These are phyloP conservation scores for Parasarocladium wereldwijsianum DNA, from an alignment of 2,329 filamentous ascomycete genomes.

Conservation along the genomic window DNA sequence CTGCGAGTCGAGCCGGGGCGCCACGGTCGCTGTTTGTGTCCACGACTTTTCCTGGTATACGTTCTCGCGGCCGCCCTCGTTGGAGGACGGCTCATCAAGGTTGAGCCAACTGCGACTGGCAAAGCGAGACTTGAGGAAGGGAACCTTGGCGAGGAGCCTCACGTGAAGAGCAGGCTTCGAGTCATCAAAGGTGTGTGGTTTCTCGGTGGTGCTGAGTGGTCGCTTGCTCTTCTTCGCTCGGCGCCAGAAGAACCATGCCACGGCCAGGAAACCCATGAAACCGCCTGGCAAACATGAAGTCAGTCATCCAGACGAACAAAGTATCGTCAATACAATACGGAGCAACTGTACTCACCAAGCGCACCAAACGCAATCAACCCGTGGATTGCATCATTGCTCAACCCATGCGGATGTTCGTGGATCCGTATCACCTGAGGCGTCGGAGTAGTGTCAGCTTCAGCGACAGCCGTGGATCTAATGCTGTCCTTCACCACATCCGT, in stretches of 20 bases:
- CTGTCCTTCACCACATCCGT: too few relatives aligned
- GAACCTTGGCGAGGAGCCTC: constrained; percentile 16
- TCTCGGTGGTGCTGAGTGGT: constrained; percentile 1
- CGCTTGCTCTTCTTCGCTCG: constrained; percentile 17
- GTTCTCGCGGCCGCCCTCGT: background rate
- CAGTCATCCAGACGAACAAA: too few relatives aligned
- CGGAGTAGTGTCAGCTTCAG: constrained; percentile 2
- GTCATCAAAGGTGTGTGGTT: constrained; percentile 3
- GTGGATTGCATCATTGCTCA: constrained; percentile 11
- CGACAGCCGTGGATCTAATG: constrained; percentile 1
- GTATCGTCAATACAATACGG: background rate
- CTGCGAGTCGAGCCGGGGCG: constrained; percentile 10
- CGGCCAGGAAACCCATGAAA: constrained; percentile 28
- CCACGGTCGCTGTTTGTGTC: constrained; percentile 4
- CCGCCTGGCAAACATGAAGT: too few relatives aligned
- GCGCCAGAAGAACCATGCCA: constrained; percentile 29
- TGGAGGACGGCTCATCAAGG: constrained; percentile 14
- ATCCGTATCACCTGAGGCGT: constrained; percentile 2
- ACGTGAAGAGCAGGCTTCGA: constrained; percentile 10
- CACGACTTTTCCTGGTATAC: constrained; percentile 3
- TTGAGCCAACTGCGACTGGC: constrained; percentile 19
- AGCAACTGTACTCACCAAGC: constrained; percentile 14
- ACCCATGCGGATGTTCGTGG: constrained; percentile 1
- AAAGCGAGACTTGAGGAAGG: constrained; percentile 19
- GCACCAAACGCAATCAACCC: constrained; percentile 19